phyloP scores from a whole-genome alignment of 495 filamentous ascomycete genomes.

The Hypoxylon lienhwacheense region DNA sequence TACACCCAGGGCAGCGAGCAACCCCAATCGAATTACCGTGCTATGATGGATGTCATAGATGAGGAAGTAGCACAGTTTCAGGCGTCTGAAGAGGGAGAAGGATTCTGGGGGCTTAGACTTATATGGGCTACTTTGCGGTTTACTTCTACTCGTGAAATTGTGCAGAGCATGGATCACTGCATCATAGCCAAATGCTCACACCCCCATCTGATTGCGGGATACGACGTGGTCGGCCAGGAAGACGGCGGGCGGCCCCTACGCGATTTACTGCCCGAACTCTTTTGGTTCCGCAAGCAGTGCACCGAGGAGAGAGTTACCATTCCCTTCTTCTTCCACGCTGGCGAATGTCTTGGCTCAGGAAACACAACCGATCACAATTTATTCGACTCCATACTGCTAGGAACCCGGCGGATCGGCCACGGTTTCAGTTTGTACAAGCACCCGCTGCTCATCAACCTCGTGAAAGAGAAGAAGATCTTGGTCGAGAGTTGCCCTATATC shows the following conservation, averaged over 20 bases:
- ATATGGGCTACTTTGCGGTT: slow-evolving; percentile 81
- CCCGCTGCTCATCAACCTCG: slow-evolving; percentile 80
- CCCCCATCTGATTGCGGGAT: slow-evolving; percentile 80
- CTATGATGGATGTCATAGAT: slow-evolving; percentile 68
- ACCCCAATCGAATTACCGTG: slow-evolving; percentile 62
- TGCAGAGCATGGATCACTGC: slow-evolving; percentile 81
- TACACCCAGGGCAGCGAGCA: slow-evolving; percentile 58
- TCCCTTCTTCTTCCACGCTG: slow-evolving; percentile 96
- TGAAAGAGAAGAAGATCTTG: slow-evolving; percentile 84
- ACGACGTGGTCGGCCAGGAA: slow-evolving; percentile 87
- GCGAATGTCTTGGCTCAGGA: slow-evolving; percentile 79
- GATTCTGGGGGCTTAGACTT: slow-evolving; percentile 82
- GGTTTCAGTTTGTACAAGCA: slow-evolving; percentile 89
- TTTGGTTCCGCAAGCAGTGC: slow-evolving; percentile 91
- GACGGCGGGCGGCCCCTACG: slow-evolving; percentile 72
- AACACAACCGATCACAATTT: slow-evolving; percentile 78
- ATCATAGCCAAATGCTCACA: slow-evolving; percentile 76
- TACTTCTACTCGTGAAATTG: slow-evolving; percentile 63
- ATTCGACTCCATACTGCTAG: slow-evolving; percentile 86
- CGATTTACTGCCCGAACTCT: slow-evolving; percentile 77
- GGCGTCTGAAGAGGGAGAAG: slow-evolving; percentile 64
- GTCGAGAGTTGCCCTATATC: slow-evolving; percentile 86
- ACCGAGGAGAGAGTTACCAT: slow-evolving; percentile 75
- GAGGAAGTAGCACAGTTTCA: slow-evolving; percentile 82
- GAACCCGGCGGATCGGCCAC: slow-evolving; percentile 85